A percentile compares a stretch with the other conserved stretches of the same genome.
These are phyloP conservation scores for Hordeum vulgare DNA, from an alignment of 176 grass and related monocot species.

Conservation along the genomic window DNA sequence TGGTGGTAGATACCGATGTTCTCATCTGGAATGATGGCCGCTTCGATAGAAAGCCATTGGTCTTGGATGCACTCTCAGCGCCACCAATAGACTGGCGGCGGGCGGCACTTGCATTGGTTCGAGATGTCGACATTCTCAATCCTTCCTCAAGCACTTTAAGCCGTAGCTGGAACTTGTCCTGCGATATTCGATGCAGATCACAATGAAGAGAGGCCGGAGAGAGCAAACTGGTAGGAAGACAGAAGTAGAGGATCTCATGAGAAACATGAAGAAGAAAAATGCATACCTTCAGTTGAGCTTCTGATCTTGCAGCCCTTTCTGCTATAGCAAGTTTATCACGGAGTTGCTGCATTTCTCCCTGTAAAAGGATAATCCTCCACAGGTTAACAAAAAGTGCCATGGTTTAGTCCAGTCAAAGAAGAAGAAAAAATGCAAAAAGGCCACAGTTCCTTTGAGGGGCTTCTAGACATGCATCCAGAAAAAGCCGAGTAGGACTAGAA, in stretches of 20 bases:
- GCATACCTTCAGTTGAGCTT: constrained; percentile 88
- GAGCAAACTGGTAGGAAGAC: background rate
- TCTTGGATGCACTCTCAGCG: constrained; percentile 58
- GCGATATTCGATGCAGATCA: constrained; percentile 16
- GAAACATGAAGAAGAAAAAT: background rate
- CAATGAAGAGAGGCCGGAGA: constrained; percentile 4
- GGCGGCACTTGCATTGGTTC: constrained; percentile 29
- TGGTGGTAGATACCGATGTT: constrained; percentile 54
- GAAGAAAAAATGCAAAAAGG: background rate
- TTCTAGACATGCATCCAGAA: constrained; percentile 4
- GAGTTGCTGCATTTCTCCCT: constrained; percentile 99
- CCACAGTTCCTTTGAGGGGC: background rate
- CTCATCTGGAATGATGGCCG: constrained; percentile 88
- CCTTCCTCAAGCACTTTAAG: constrained; percentile 96
- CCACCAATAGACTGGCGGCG: constrained; percentile 63
- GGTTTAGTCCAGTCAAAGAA: background rate
- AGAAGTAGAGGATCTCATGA: background rate
- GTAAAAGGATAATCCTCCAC: background rate
- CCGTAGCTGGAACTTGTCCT: constrained; percentile 87
- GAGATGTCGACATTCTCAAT: constrained; percentile 77
- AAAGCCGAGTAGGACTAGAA: background rate
- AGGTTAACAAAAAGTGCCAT: constrained; percentile 19
- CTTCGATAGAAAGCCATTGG: constrained; percentile 68
- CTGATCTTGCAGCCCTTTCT: constrained; percentile 78
- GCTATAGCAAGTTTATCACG: constrained; percentile 89